Conservation (phyloP, 768 basidiomycete genomes). For the Albatrellus ellisii region DNA sequence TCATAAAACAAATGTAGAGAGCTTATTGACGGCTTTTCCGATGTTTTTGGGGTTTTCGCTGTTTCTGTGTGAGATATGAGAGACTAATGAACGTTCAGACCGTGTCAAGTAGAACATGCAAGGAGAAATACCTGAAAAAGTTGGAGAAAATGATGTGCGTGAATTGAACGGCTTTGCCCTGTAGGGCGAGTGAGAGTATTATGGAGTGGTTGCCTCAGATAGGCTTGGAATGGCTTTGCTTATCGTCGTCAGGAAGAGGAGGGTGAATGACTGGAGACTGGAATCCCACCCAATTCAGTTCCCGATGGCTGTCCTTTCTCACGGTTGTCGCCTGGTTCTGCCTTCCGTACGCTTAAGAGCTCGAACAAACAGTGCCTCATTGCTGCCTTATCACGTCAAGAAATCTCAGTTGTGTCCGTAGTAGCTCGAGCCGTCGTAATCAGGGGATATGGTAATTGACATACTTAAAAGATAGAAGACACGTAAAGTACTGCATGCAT, state of each 20-base stretch:
- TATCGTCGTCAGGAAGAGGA: slow-evolving; percentile 26
- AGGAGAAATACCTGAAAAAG: slow-evolving; percentile 28
- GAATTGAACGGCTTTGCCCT: slow-evolving; percentile 66
- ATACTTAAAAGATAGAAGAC: neutral
- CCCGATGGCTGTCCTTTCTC: slow-evolving; percentile 12
- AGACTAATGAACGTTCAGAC: neutral
- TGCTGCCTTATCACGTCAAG: no score
- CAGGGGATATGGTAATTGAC: no score
- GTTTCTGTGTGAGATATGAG: slow-evolving; percentile 23
- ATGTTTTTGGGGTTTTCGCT: slow-evolving; percentile 36
- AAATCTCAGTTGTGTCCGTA: neutral
- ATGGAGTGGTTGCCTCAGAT: slow-evolving; percentile 42
- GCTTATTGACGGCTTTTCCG: slow-evolving; percentile 22
- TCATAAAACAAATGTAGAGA: slow-evolving; percentile 39
- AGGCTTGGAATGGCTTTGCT: slow-evolving; percentile 37
- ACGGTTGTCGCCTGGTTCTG: no score
- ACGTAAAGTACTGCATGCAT: neutral
- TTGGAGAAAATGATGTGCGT: slow-evolving; percentile 26
- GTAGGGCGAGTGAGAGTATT: slow-evolving; percentile 72
- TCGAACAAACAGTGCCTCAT: no score
- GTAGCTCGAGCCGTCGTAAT: neutral
- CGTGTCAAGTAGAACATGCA: slow-evolving; percentile 1
- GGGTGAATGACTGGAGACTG: neutral
- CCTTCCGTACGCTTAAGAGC: no score
- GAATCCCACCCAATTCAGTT: slow-evolving; percentile 6